Evolutionary conservation across 768 basidiomycete genomes (phyloP), one percentile per base, ranked within the genome.

Genomic region (Panaeolus cyanescens): DNA sequence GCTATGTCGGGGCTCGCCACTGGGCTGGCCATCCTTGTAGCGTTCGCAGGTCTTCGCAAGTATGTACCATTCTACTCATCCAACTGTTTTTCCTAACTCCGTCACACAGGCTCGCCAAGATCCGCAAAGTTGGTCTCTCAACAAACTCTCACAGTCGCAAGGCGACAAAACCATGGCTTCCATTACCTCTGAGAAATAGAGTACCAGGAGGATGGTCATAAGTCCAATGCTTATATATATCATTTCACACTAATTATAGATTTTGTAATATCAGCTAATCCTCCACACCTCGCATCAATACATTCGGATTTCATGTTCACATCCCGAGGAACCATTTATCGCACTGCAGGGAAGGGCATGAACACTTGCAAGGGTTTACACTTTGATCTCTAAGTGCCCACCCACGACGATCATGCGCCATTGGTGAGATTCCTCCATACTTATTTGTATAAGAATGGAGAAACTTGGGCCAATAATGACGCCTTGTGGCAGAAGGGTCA

Each of bases 31-130:
- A 68, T 85, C 30, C 62, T 88, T 36, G 85, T 92, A 55, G 85
- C 86, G n/a, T 81, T 81, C 74, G 70, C 79, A 34, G 92, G 92
- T 4, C 76, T 93, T 20, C 83, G 90, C 65, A 88, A 80, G 80
- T 88, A 70, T 57, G 71, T 72, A 39, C n/a, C 15, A 17, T 7
- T n/a, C 34, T 50, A 37, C 59, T 32, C 31, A 65, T 64, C 32
- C 32, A 50, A 54, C n/a, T 31, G 13, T 28, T 55, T 50, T 55
- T 40, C 34, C 20, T 63, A 19, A 56, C 32, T 32, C 39, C 34
- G 22, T 59, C 34, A 25, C 15, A 33, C 62, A 83, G 80, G 53
- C 75, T 83, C 30, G 68, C 79, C 13, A 79, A 74, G 69, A 78
- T 83, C 58, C 78, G 81, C 19, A 81, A 78, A 69, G 78, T 83